Evolutionary conservation across 495 filamentous ascomycete genomes (phyloP).

Genomic region (Talaromyces wortmannii): DNA sequence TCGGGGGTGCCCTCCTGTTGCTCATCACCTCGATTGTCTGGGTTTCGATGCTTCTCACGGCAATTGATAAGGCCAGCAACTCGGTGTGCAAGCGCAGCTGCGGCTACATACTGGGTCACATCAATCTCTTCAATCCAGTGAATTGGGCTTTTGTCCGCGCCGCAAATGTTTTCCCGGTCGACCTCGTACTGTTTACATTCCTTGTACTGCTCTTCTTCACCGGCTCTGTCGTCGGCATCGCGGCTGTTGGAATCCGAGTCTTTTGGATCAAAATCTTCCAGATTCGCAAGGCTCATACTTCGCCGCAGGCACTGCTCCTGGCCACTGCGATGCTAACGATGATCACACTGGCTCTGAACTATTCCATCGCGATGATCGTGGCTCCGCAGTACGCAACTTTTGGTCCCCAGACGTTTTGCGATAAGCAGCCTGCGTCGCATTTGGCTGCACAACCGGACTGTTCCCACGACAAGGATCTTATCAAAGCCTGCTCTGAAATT

Average conservation of each 20-base stretch:
- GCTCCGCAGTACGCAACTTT: slow-evolving; percentile 93
- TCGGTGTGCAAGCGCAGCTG: slow-evolving; percentile 85
- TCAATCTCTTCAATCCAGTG: slow-evolving; percentile 89
- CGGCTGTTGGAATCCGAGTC: slow-evolving; percentile 85
- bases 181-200: slow-evolving; percentile 81
- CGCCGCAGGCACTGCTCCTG: slow-evolving; percentile 87
- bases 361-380: slow-evolving; percentile 81
- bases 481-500: slow-evolving; percentile 76
- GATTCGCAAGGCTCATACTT: slow-evolving; percentile 80
- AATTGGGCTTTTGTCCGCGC: slow-evolving; percentile 86
- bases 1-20: slow-evolving; percentile 75
- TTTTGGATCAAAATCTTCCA: slow-evolving; percentile 89
- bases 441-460: slow-evolving; percentile 70
- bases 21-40: slow-evolving; percentile 66
- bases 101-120: slow-evolving; percentile 87
- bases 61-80: slow-evolving; percentile 93
- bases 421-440: slow-evolving; percentile 32
- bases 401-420: slow-evolving; percentile 91
- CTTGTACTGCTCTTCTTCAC: slow-evolving; percentile 81
- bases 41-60: slow-evolving; percentile 89
- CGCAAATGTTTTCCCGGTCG: slow-evolving; percentile 79
- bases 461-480: slow-evolving; percentile 44
- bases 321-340: slow-evolving; percentile 86
- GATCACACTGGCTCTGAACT: slow-evolving; percentile 84
- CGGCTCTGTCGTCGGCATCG: slow-evolving; percentile 78